Base-by-base conservation (phyloP, 176 grass and related monocot genomes). In the Cenchrus americanus region DNA sequence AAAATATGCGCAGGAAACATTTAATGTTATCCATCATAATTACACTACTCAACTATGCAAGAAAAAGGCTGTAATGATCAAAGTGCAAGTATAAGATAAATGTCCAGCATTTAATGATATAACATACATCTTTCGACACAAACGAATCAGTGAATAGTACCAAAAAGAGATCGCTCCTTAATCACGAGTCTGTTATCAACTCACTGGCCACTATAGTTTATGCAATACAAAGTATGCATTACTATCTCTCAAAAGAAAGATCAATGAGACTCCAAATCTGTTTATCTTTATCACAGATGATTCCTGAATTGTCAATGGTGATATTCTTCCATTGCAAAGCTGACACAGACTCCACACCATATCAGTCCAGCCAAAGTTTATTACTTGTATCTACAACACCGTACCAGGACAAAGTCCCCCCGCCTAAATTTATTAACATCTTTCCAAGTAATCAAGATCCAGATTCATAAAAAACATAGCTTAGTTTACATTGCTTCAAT, bases 211-310 rank as follows among this genome's bases (percentile, higher is more conserved):
- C 42, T 62, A 40, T 41, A 34, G 12, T 48, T 78, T 14, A 79
- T 63, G 43, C 32, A 62, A 27, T 80, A 54, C 19, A 71, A 15
- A n/a, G n/a, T 55, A 65, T 27, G 3, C 58, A 46, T 66, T 64
- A 65, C 58, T 10, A 18, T 54, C 5, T 63, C 48, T 32, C 10
- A 65, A 73, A 82, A 61, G 21, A 50, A 76, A 46, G 24, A 30
- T 26, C 23, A 65, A 32, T 18, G 65, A 40, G 17, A 19, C 76
- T 77, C 71, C 8, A 53, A 53, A 78, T 63, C 18, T 64, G 51
- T 88, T 69, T 83, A 24, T 24, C 62, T 88, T 69, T 83, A 24
- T 24, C 62, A 57, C 24, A 83, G 67, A 87, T 61, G n/a, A 78
- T 88, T 63, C 34, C 22, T 71, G 14, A 83, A 71, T 63, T 55